Evolutionary conservation across 2,329 filamentous ascomycete genomes (phyloP).

Genomic region (Esteya vermicola): DNA sequence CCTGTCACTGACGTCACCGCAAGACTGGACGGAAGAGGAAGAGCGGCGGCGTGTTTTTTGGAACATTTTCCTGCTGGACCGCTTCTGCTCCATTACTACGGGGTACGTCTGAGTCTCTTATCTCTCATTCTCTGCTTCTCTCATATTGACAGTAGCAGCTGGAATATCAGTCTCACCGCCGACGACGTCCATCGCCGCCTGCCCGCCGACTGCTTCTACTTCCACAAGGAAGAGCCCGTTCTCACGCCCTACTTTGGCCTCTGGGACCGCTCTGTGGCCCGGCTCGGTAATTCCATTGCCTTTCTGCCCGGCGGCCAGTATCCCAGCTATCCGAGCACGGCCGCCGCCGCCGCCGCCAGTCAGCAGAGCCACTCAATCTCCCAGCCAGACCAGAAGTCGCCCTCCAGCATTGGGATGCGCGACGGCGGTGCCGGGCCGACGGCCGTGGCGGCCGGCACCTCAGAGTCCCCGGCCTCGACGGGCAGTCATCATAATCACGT

Average conservation of each 20-base stretch:
- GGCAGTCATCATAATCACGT: no score
- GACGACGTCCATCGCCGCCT: slow-evolving; percentile 19
- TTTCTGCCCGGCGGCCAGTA: slow-evolving; percentile 2
- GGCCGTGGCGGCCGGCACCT: no score
- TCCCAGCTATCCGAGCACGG: neutral
- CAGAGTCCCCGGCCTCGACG: no score
- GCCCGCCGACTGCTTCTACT: slow-evolving; percentile 18
- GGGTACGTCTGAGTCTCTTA: no score
- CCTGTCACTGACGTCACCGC: slow-evolving; percentile 13
- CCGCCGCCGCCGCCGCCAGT: neutral
- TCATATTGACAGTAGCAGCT: no score
- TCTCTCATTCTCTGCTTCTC: no score
- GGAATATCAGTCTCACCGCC: slow-evolving; percentile 19
- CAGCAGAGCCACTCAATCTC: neutral
- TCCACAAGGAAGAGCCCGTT: slow-evolving; percentile 17
- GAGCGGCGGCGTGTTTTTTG: slow-evolving; percentile 20
- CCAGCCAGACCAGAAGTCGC: no score
- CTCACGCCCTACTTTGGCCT: slow-evolving; percentile 21
- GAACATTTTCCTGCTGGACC: slow-evolving; percentile 22
- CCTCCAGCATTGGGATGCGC: no score
- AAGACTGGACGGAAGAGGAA: slow-evolving; percentile 18
- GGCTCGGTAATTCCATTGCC: slow-evolving; percentile 15
- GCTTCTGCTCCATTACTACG: slow-evolving; percentile 16
- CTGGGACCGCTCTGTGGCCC: slow-evolving; percentile 17
- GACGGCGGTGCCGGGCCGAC: no score